Percentiles rank a stretch among this genome's conserved stretches.
These are phyloP conservation scores for Musa troglodytarum DNA, from an alignment of 176 grass and related monocot species.

Conservation along the genomic window DNA sequence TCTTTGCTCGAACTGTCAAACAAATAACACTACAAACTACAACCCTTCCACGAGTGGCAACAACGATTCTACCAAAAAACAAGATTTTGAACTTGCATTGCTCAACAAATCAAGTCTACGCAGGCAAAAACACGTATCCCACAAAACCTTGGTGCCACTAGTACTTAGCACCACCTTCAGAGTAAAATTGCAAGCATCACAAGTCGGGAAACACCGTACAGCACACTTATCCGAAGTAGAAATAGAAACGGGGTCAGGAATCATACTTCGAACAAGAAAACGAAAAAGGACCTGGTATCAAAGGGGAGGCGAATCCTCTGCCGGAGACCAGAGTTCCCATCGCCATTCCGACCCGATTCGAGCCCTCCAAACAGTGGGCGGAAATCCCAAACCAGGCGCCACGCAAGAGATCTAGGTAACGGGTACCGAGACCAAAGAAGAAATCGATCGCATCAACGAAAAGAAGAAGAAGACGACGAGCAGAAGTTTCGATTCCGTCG, in stretches of 20 bases:
- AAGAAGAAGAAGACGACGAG: neutral
- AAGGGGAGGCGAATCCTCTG: constrained; percentile 37
- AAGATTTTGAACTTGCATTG: neutral
- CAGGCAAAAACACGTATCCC: neutral
- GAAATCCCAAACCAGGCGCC: neutral
- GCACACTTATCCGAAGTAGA: neutral
- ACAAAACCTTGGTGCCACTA: neutral
- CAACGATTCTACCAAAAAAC: neutral
- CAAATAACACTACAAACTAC: neutral
- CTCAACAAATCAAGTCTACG: neutral
- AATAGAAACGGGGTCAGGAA: too few relatives aligned
- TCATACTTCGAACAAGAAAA: too few relatives aligned
- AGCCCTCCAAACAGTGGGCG: neutral
- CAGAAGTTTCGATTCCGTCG: too few relatives aligned
- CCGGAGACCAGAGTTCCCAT: constrained; percentile 47
- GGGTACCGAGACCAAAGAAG: neutral
- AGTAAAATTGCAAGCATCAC: neutral
- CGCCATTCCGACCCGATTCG: constrained; percentile 30
- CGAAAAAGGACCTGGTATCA: constrained; percentile 29
- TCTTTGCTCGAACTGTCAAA: too few relatives aligned
- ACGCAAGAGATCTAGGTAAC: neutral
- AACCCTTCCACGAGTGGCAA: neutral
- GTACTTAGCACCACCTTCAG: neutral
- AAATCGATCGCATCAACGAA: constrained; percentile 1
- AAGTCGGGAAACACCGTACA: neutral